Conservation (phyloP, 2,329 filamentous ascomycete genomes). For the Monilinia fructigena region DNA sequence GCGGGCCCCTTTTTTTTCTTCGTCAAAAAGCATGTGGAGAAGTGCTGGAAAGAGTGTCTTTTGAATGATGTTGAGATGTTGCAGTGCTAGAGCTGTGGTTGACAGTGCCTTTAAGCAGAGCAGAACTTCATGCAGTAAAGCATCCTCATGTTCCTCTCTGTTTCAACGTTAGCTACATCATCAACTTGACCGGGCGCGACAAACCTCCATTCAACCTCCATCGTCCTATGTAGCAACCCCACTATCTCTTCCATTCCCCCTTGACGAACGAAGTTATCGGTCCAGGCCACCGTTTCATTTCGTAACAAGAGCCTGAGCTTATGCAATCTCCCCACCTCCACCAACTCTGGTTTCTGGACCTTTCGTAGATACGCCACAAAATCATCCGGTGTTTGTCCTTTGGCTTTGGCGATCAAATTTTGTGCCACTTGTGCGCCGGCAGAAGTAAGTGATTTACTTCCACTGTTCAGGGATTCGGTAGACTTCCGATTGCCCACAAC, state of each 20-base stretch:
- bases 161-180: conserved; percentile 39
- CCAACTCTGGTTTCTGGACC: conserved; percentile 73
- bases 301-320: conserved; percentile 85
- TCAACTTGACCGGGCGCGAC: conserved; percentile 44
- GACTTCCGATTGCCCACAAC: conserved; percentile 69
- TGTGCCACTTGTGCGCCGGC: conserved; percentile 56
- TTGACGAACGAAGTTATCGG: conserved; percentile 83
- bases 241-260: conserved; percentile 94
- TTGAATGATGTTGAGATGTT: conserved; percentile 78
- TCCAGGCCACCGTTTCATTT: conserved; percentile 96
- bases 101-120: conserved; percentile 92
- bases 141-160: conserved; percentile 94
- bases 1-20: conserved; percentile 97
- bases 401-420: conserved; percentile 64
- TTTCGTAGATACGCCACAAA: conserved; percentile 85
- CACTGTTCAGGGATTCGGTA: conserved; percentile 64
- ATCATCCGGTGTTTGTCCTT: conserved; percentile 72
- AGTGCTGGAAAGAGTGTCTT: conserved; percentile 80
- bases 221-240: conserved; percentile 80
- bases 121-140: conserved; percentile 84
- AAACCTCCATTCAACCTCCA: conserved; percentile 94
- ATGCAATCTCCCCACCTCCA: conserved; percentile 93
- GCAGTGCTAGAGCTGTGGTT: conserved; percentile 82
- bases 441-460: conserved; percentile 55
- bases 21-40: conserved; percentile 86